Evolutionary conservation across 1,284 basidiomycete species (phyloP).

Genomic region (Porodaedalea pini): DNA sequence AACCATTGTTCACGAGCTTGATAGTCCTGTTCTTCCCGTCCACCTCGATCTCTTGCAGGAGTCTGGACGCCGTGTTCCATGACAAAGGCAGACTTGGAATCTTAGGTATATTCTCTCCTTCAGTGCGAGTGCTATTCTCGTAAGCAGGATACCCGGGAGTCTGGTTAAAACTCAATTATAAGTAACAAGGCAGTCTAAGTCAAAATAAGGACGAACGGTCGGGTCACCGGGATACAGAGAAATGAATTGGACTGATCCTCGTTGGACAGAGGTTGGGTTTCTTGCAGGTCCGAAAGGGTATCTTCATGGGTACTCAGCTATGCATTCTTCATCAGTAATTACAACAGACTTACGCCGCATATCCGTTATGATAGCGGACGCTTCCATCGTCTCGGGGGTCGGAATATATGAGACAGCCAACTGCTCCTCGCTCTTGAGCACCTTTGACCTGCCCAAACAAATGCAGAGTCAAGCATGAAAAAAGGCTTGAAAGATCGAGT

Average conservation of each 20-base stretch:
- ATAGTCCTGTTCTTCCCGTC: constrained; percentile 40
- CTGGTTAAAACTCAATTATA: not conserved
- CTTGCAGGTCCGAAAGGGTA: constrained; percentile 88
- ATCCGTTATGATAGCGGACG: constrained; percentile 77
- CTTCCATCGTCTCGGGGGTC: constrained; percentile 88
- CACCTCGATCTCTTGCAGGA: constrained; percentile 55
- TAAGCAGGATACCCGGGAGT: constrained; percentile 90
- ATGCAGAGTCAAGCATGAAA: not conserved
- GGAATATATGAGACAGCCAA: constrained; percentile 76
- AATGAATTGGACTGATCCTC: constrained; percentile 85
- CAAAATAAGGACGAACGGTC: constrained; percentile 30
- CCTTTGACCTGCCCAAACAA: constrained; percentile 57
- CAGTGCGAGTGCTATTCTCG: constrained; percentile 72
- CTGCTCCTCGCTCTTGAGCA: constrained; percentile 81
- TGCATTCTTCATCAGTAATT: not conserved
- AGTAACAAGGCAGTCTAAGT: not conserved
- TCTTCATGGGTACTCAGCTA: not conserved
- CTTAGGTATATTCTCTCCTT: constrained; percentile 68
- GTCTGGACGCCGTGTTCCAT: constrained; percentile 63
- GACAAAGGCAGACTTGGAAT: constrained; percentile 83
- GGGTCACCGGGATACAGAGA: constrained; percentile 83
- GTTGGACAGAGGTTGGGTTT: constrained; percentile 80
- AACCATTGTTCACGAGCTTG: constrained; percentile 63
- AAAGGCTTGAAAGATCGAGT: not conserved
- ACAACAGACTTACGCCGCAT: constrained; percentile 41